These are phyloP conservation scores for Emergomyces africanus DNA, from an alignment of 2,329 filamentous ascomycete genomes.

Conservation along the genomic window DNA sequence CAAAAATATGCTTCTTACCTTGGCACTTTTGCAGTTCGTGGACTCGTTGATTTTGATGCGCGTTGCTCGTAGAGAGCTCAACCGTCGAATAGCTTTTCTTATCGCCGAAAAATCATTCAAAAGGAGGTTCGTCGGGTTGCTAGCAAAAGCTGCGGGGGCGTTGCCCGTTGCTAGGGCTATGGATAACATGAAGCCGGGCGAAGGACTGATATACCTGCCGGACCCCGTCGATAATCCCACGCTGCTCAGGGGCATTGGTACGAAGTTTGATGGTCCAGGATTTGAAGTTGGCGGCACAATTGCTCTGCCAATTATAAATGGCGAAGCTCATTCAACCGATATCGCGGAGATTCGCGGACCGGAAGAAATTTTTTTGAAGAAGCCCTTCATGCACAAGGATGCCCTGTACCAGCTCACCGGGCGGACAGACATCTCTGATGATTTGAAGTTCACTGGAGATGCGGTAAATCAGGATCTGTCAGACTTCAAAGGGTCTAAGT, in stretches of 20 bases:
- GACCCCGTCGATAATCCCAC: constrained; percentile 77
- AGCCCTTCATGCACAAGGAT: constrained; percentile 66
- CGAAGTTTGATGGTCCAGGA: constrained; percentile 61
- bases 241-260: constrained; percentile 65
- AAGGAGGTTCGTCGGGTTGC: constrained; percentile 74
- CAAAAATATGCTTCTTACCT: constrained; percentile 3
- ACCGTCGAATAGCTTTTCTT: constrained; percentile 79
- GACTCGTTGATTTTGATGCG: constrained; percentile 90
- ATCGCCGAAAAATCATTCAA: constrained; percentile 94
- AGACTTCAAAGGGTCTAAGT: constrained; percentile 64
- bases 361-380: constrained; percentile 75
- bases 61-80: constrained; percentile 72
- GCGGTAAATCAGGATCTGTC: constrained; percentile 40
- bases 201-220: constrained; percentile 75
- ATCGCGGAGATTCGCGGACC: constrained; percentile 69
- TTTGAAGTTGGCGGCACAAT: constrained; percentile 71
- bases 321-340: constrained; percentile 66
- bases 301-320: constrained; percentile 74
- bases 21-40: constrained; percentile 55
- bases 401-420: constrained; percentile 73
- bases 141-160: constrained; percentile 71
- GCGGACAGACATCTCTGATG: constrained; percentile 55
- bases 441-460: constrained; percentile 48
- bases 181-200: constrained; percentile 68
- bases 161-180: constrained; percentile 89